Percentiles rank a stretch among this genome's conserved stretches.
Conservation (phyloP, 352 stramenopile species). For the Stephanocyclus meneghinianus region DNA sequence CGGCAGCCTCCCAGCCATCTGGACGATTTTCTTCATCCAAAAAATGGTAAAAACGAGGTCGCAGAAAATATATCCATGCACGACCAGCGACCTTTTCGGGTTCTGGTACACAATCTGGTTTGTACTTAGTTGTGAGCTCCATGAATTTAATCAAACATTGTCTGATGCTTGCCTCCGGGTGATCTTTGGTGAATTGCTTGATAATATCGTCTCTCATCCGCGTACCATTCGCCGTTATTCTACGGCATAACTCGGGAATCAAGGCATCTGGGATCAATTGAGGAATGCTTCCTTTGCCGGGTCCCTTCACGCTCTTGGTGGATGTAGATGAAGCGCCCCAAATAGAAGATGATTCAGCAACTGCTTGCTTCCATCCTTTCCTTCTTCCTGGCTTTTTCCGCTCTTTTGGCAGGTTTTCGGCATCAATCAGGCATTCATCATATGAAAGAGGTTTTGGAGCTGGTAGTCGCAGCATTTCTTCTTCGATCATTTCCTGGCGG, state of each 20-base stretch:
- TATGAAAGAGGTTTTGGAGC: conserved; percentile 32
- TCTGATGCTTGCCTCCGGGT: conserved; percentile 71
- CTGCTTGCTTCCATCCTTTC: conserved; percentile 44
- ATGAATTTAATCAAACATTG: conserved; percentile 79
- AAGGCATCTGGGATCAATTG: conserved; percentile 75
- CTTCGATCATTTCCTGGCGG: conserved; percentile 59
- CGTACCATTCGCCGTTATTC: conserved; percentile 69
- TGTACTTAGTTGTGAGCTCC: conserved; percentile 76
- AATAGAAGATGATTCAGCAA: conserved; percentile 22
- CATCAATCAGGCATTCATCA: conserved; percentile 41
- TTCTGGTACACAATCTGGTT: conserved; percentile 58
- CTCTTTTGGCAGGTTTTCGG: conserved; percentile 39
- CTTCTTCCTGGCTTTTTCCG: conserved; percentile 49
- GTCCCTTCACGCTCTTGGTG: conserved; percentile 55
- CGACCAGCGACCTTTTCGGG: conserved; percentile 47
- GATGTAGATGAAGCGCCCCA: conserved; percentile 13
- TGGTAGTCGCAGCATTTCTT: conserved; percentile 60
- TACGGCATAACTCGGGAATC: conserved; percentile 74
- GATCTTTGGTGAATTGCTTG: conserved; percentile 69
- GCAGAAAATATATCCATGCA: conserved; percentile 75
- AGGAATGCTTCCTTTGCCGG: conserved; percentile 44
- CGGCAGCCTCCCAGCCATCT: conserved; percentile 70
- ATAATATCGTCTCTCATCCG: conserved; percentile 73
- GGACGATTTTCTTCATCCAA: conserved; percentile 62
- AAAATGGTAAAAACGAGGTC: conserved; percentile 76